Evolutionary conservation across 495 filamentous ascomycete species (phyloP).

Genomic region (Podospora sp.): DNA sequence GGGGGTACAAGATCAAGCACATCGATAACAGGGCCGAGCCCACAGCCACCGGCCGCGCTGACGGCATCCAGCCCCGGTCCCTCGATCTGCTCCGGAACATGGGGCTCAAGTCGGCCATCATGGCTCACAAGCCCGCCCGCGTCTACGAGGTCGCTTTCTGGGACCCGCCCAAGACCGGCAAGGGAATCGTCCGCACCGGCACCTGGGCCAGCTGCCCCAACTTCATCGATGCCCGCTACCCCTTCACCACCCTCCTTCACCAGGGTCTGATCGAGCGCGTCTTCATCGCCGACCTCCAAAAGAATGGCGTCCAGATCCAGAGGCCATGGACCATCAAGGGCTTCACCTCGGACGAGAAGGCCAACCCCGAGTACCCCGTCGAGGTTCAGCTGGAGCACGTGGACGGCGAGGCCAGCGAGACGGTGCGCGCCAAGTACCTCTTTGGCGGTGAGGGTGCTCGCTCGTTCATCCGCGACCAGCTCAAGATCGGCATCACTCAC

Average conservation of each 20-base stretch:
- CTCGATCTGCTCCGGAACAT: conserved; percentile 76
- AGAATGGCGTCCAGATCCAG: conserved; percentile 59
- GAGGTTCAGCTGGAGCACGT: conserved; percentile 72
- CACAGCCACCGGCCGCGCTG: conserved; percentile 72
- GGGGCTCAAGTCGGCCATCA: conserved; percentile 72
- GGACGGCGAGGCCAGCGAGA: conserved; percentile 66
- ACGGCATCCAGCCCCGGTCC: conserved; percentile 80
- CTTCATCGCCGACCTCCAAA: conserved; percentile 67
- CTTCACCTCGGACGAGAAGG: conserved; percentile 61
- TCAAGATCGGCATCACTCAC: conserved; percentile 65
- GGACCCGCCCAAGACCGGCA: conserved; percentile 61
- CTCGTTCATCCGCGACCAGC: conserved; percentile 60
- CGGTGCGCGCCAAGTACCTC: conserved; percentile 59
- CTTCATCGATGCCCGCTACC: conserved; percentile 74
- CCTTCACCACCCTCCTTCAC: conserved; percentile 74
- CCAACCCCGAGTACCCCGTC: conserved; percentile 62
- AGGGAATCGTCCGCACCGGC: conserved; percentile 67
- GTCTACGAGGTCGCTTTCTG: conserved; percentile 81
- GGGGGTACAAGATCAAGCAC: conserved; percentile 69
- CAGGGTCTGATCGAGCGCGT: conserved; percentile 75
- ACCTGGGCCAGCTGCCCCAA: conserved; percentile 73
- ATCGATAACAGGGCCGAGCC: conserved; percentile 71
- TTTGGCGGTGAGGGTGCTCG: conserved; percentile 63
- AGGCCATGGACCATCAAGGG: conserved; percentile 63
- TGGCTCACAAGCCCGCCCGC: conserved; percentile 69